Conservation (phyloP, 31 red algal genomes). For the Odonthalia washingtoniensis region DNA sequence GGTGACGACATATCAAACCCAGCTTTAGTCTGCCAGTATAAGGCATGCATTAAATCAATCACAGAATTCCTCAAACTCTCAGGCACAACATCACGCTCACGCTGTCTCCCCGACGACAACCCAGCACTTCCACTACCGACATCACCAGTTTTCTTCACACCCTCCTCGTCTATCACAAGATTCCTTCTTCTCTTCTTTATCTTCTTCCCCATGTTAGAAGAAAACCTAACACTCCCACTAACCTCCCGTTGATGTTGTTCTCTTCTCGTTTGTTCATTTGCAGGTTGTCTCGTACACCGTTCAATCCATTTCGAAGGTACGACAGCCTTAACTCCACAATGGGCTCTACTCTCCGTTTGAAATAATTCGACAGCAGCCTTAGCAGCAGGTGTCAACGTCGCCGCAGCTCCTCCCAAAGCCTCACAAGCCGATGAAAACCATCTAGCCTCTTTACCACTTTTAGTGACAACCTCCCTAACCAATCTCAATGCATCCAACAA, state of each 20-base stretch:
- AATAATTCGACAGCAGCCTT: slow-evolving; percentile 80
- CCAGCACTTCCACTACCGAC: background rate
- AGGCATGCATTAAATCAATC: slow-evolving; percentile 64
- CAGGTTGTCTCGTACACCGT: slow-evolving; percentile 23
- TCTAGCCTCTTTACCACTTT: slow-evolving; percentile 61
- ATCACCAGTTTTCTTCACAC: background rate
- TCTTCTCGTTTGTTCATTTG: slow-evolving; percentile 10
- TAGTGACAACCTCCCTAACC: slow-evolving; percentile 65
- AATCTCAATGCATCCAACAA: slow-evolving; percentile 65
- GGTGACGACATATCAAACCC: slow-evolving; percentile 74
- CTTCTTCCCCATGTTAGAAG: too few relatives aligned
- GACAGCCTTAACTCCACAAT: slow-evolving; percentile 64
- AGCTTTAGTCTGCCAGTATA: slow-evolving; percentile 79
- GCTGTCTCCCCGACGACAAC: background rate
- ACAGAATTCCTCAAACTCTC: slow-evolving; percentile 58
- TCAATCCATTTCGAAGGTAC: slow-evolving; percentile 42
- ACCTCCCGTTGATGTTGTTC: background rate
- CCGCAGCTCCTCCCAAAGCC: slow-evolving; percentile 51
- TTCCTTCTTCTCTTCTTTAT: too few relatives aligned
- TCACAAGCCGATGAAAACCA: slow-evolving; percentile 69
- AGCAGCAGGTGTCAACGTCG: slow-evolving; percentile 76
- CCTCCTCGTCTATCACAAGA: too few relatives aligned
- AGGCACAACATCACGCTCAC: slow-evolving; percentile 17
- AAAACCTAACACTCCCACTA: too few relatives aligned
- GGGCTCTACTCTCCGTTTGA: slow-evolving; percentile 71